Evolutionary conservation across 352 stramenopile genomes (phyloP), one percentile per base, ranked within the genome.

Genomic region (Globisporangium parvum): DNA sequence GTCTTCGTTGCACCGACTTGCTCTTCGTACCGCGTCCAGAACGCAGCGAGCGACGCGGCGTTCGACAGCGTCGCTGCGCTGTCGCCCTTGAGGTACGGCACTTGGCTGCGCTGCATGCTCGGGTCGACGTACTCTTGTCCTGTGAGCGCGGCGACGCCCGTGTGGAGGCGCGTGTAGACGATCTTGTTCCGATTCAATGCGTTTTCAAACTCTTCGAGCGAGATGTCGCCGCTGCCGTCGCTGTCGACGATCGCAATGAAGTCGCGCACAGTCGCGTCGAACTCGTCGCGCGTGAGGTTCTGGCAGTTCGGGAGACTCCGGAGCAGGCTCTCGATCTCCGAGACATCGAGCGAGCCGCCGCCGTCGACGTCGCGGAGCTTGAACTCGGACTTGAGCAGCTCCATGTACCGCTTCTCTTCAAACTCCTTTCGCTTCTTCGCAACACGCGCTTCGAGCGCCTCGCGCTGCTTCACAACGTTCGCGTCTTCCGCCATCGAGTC

Each of bases 171-270:
- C 26, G 75, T 57, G 48, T 93, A 95, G 11, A 87, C 40, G 21
- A 84, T 76, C 57, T 85, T 90, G 57, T 91, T 71, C 21, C 78
- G 66, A 39, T 71, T 83, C 31, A 95, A 59, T 2, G 82, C 77
- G 18, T 52, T 75, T 55, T 90, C 75, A 60, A 95, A 95, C 49
- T 95, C 85, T 23, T 93, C 81, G 26, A 93, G 55, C 6, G 84
- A 93, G 23, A 95, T 80, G 54, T 95, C 85, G 20, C 84, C 84
- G 47, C 84, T 93, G 40, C 75, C 65, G 41, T 95, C 84, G 31
- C 66, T 75, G 55, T 95, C 85, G 20, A 95, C 84, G 56, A 93
- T 87, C 23, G 57, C 64, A 24, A 90, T 69, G 61, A 92, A 90
- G 42, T 91, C 81, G 23, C 66, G 64, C 21, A 95, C 77, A 1